Evolutionary conservation across 2,329 filamentous ascomycete genomes (phyloP).

Genomic region (Lachnellula hyalina): DNA sequence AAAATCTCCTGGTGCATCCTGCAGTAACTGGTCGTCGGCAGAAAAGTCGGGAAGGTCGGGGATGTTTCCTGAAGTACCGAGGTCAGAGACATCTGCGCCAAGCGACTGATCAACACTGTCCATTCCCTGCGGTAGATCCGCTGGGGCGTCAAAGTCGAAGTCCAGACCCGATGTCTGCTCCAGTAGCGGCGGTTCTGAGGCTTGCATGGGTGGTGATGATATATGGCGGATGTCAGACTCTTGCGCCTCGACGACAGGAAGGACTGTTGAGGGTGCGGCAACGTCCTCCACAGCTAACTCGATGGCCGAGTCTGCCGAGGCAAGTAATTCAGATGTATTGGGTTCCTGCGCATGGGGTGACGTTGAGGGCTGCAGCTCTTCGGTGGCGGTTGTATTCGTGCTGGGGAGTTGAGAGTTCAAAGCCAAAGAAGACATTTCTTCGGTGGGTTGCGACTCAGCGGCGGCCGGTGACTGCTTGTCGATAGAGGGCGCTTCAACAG

Average conservation of each 20-base stretch:
- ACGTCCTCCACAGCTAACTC: slow-evolving; percentile 23
- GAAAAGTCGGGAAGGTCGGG: not conserved
- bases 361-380: slow-evolving; percentile 11
- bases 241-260: slow-evolving; percentile 28
- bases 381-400: slow-evolving; percentile 15
- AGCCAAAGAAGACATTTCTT: slow-evolving; percentile 10
- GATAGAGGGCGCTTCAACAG: slow-evolving; percentile 11
- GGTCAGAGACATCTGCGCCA: not conserved
- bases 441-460: slow-evolving; percentile 13
- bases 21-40: not conserved
- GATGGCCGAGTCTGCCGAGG: slow-evolving; percentile 17
- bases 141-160: slow-evolving; percentile 6
- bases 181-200: not conserved
- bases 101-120: not conserved
- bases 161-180: slow-evolving; percentile 2
- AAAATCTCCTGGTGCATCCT: not conserved
- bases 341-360: slow-evolving; percentile 10
- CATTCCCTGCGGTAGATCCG: slow-evolving; percentile 2
- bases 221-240: slow-evolving; percentile 30
- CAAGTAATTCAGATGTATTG: slow-evolving; percentile 4
- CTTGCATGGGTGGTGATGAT: slow-evolving; percentile 6
- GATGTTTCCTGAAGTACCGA: not conserved
- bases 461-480: not conserved
- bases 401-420: slow-evolving; percentile 16
- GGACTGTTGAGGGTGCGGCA: slow-evolving; percentile 22